Conservation (phyloP, 2,329 filamentous ascomycete species). For the Apiospora hydei region DNA sequence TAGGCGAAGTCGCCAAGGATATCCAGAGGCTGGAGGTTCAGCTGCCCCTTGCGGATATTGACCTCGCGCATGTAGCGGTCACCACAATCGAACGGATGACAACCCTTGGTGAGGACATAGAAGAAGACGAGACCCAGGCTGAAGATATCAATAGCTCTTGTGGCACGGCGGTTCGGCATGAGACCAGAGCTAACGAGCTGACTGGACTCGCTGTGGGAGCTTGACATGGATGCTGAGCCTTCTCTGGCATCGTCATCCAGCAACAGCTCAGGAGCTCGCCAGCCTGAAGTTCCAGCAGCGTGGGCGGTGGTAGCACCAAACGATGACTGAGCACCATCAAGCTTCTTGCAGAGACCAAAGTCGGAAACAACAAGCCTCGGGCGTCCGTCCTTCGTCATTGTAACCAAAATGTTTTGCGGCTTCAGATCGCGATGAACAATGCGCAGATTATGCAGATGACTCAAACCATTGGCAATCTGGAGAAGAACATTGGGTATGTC, state of each 20-base stretch:
- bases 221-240: slow-evolving; percentile 51
- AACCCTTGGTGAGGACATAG: slow-evolving; percentile 93
- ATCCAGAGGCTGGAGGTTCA: slow-evolving; percentile 74
- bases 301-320: slow-evolving; percentile 94
- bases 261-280: slow-evolving; percentile 94
- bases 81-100: slow-evolving; percentile 92
- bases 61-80: slow-evolving; percentile 95
- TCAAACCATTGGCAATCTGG: slow-evolving; percentile 88
- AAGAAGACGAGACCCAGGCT: slow-evolving; percentile 98
- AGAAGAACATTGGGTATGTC: slow-evolving; percentile 83
- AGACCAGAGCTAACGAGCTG: slow-evolving; percentile 64
- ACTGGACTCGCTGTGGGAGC: slow-evolving; percentile 68
- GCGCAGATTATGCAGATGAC: slow-evolving; percentile 86
- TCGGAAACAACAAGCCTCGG: slow-evolving; percentile 95
- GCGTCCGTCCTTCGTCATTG: slow-evolving; percentile 71
- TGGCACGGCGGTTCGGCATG: slow-evolving; percentile 78
- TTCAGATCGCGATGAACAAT: slow-evolving; percentile 98
- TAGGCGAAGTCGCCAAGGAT: slow-evolving; percentile 82
- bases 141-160: slow-evolving; percentile 96
- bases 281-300: slow-evolving; percentile 91
- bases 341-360: slow-evolving; percentile 96
- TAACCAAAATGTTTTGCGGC: slow-evolving; percentile 94
- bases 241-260: slow-evolving; percentile 75
- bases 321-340: slow-evolving; percentile 93
- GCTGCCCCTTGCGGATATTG: slow-evolving; percentile 92